A percentile compares a stretch with the other conserved stretches of the same genome.
Evolutionary conservation across 2,329 filamentous ascomycete species (phyloP).

Genomic region (Ceratocystis papillata): DNA sequence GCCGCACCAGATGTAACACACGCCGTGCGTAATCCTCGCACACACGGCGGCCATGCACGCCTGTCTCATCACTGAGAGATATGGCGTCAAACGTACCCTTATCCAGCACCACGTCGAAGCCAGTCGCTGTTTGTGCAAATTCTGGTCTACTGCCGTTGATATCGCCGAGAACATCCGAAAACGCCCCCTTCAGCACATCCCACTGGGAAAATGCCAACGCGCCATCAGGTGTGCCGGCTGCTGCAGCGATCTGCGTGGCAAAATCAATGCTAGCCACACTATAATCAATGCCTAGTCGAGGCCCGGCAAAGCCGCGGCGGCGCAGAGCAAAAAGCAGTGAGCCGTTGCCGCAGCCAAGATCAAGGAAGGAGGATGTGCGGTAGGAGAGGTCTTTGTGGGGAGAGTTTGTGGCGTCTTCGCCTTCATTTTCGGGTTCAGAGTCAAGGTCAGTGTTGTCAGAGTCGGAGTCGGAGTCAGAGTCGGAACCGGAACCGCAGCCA

Average conservation of each 20-base stretch:
- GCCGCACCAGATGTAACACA: constrained; percentile 57
- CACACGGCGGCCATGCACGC: constrained; percentile 44
- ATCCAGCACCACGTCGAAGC: constrained; percentile 88
- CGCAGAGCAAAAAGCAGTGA: constrained; percentile 73
- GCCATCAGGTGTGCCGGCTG: constrained; percentile 25
- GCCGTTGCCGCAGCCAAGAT: constrained; percentile 90
- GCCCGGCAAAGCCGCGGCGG: constrained; percentile 51
- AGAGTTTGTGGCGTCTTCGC: constrained; percentile 24
- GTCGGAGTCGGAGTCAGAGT: constrained; percentile 27
- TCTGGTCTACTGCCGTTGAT: background rate
- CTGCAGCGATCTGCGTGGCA: constrained; percentile 51
- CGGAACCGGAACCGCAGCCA: constrained; percentile 22
- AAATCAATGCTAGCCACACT: constrained; percentile 63
- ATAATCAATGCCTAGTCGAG: constrained; percentile 82
- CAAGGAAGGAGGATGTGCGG: constrained; percentile 48
- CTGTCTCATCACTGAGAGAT: constrained; percentile 54
- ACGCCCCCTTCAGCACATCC: constrained; percentile 47
- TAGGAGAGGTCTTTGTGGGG: constrained; percentile 31
- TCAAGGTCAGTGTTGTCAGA: constrained; percentile 26
- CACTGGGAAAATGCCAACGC: constrained; percentile 43
- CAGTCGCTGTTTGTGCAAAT: constrained; percentile 30
- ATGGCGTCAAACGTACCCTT: constrained; percentile 98
- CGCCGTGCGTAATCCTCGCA: constrained; percentile 65
- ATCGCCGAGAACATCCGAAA: constrained; percentile 30
- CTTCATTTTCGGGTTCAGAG: constrained; percentile 18